A percentile compares a stretch with the other conserved stretches of the same genome.
These are phyloP conservation scores for Apium graveolens DNA, from an alignment of 129 eudicot species.

Conservation along the genomic window DNA sequence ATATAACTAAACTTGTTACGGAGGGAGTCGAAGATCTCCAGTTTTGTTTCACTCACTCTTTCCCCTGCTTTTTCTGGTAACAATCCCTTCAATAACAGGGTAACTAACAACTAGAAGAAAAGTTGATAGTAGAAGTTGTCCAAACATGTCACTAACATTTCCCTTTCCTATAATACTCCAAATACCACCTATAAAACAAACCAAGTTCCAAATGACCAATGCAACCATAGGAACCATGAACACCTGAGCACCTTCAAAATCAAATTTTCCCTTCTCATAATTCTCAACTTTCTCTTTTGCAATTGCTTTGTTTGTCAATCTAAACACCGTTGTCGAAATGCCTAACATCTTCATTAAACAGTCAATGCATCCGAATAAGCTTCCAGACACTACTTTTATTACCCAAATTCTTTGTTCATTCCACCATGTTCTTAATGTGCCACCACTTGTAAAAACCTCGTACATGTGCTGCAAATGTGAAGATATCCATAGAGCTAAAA, in stretches of 20 bases:
- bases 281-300: conserved; percentile 51
- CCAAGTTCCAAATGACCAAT: conserved; percentile 43
- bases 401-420: conserved; percentile 67
- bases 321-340: conserved; percentile 42
- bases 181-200: conserved; percentile 46
- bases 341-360: conserved; percentile 46
- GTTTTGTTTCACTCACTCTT: background rate
- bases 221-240: conserved; percentile 54
- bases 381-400: conserved; percentile 51
- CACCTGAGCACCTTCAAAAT: conserved; percentile 59
- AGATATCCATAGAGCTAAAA: conserved; percentile 44
- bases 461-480: conserved; percentile 44
- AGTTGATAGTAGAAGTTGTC: conserved; percentile 45
- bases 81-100: conserved; percentile 58
- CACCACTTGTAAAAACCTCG: conserved; percentile 56
- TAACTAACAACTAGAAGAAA: conserved; percentile 39
- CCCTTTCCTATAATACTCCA: conserved; percentile 25
- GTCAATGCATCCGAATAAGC: conserved; percentile 60
- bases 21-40: background rate
- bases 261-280: conserved; percentile 55
- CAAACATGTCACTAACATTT: conserved; percentile 57
- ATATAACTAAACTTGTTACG: background rate
- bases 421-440: conserved; percentile 66
- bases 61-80: conserved; percentile 32
- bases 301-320: conserved; percentile 63